These are phyloP conservation scores for Avena insularis DNA, from an alignment of 176 grass and related monocot genomes.

Conservation along the genomic window DNA sequence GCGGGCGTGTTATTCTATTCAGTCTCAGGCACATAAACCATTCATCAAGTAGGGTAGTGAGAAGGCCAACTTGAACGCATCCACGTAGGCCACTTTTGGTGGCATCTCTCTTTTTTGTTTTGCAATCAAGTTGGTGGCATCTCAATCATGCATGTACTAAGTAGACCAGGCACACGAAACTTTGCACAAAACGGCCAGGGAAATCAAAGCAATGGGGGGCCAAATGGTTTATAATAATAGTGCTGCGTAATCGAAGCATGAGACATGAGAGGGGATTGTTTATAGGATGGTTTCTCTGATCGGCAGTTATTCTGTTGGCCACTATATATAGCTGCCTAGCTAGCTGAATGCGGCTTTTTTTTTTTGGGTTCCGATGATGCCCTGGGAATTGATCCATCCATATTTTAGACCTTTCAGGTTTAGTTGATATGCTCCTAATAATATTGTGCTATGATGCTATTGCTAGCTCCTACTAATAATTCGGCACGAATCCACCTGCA, in stretches of 20 bases:
- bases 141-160: slow-evolving; percentile 37
- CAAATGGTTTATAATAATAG: slow-evolving; percentile 7
- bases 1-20: slow-evolving; percentile 38
- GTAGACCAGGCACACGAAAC: background rate
- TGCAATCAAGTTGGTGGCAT: background rate
- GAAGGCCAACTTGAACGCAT: slow-evolving; percentile 39
- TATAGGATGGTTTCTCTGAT: slow-evolving; percentile 34
- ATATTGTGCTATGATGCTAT: background rate
- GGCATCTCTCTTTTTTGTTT: no score
- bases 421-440: background rate
- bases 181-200: slow-evolving; percentile 29
- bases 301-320: slow-evolving; percentile 46
- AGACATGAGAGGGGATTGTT: slow-evolving; percentile 26
- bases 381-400: slow-evolving; percentile 26
- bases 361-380: slow-evolving; percentile 1
- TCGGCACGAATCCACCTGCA: slow-evolving; percentile 43
- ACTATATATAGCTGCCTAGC: background rate
- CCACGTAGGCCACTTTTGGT: background rate
- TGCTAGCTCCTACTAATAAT: slow-evolving; percentile 26
- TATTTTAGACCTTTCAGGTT: slow-evolving; percentile 29
- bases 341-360: slow-evolving; percentile 13
- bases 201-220: background rate
- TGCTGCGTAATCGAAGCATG: slow-evolving; percentile 27
- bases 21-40: background rate
- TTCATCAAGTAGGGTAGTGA: slow-evolving; percentile 33